Percentiles rank a stretch among this genome's conserved stretches.
phyloP scores from a whole-genome alignment of 495 filamentous ascomycete genomes.

The Viridothelium virens region DNA sequence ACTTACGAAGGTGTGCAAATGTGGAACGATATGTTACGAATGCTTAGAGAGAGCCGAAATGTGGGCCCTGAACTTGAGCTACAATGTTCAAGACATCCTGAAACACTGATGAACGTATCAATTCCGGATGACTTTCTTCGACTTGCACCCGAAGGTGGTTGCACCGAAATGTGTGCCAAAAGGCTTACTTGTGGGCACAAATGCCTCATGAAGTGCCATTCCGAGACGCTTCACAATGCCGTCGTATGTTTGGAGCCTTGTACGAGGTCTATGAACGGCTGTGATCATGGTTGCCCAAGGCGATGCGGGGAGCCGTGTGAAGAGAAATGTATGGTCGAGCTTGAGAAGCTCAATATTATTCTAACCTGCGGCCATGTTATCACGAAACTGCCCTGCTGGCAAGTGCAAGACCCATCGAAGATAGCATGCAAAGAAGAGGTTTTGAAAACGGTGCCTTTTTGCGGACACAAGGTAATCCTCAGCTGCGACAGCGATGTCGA shows the following conservation, averaged over 20 bases:
- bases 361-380: constrained; percentile 56
- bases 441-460: constrained; percentile 42
- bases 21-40: constrained; percentile 59
- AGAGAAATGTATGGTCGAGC: constrained; percentile 39
- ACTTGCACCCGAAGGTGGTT: constrained; percentile 66
- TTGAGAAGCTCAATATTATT: constrained; percentile 29
- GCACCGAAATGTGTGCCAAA: constrained; percentile 49
- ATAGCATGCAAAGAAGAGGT: constrained; percentile 36
- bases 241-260: constrained; percentile 57
- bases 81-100: constrained; percentile 60
- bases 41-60: constrained; percentile 43
- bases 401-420: constrained; percentile 36
- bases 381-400: constrained; percentile 45
- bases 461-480: constrained; percentile 46
- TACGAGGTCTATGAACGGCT: constrained; percentile 46
- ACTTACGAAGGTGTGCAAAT: constrained; percentile 53
- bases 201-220: constrained; percentile 65
- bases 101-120: constrained; percentile 48
- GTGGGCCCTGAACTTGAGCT: constrained; percentile 51
- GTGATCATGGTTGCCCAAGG: constrained; percentile 54
- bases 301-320: constrained; percentile 55
- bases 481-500: constrained; percentile 44
- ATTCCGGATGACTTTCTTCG: constrained; percentile 55
- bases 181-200: constrained; percentile 64
- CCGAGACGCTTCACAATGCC: constrained; percentile 53